Evolutionary conservation across 331 rosid genomes (phyloP), one percentile per base, ranked within the genome.

Genomic region (Ulmus americana): DNA sequence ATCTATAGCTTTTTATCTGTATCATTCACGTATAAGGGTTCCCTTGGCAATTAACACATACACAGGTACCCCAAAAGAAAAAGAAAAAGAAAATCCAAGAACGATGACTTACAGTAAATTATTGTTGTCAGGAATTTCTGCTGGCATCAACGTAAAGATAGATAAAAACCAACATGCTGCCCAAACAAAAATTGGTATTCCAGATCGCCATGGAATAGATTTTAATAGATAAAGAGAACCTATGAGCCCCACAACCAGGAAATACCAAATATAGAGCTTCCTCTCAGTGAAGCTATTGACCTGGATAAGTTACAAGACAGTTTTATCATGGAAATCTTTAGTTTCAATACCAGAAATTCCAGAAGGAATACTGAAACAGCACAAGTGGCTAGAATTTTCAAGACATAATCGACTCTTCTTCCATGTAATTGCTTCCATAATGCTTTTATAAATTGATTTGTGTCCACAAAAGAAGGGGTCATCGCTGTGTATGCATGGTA

Each of bases 101-200:
- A 61, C 63, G 55, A 51, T 46, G 58, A 76, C 97, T 81, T 85
- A 87, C 97, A 90, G 92, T 62, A 90, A 74, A 50, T 59, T 67
- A 73, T 84, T 90, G 68, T 90, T 87, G 71, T 90, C 95, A 6
- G 92, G 92, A 75, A 90, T 90, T 78, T 90, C 92, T 65, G 95
- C 95, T 18, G 95, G 97, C 97, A 87, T 87, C 83, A 87, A 75
- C 20, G 97, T 90, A 78, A 90, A 87, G 10, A 83, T 44, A 44
- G 97, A 90, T 80, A 90, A 72, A 64, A 85, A 81, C 91, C 92
- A 90, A 77, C 92, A 90, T n/a, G 83, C 70, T 59, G 73, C 69
- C 80, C 86, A 81, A 48, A 78, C 92, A 78, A 77, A 90, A 47
- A 83, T 50, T 1, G 95, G 90, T 60, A 90, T 74, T 48, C 85